Evolutionary conservation across 108 stramenopile species (phyloP), one percentile per base, ranked within the genome.

Genomic region (Pseudonitzschia multiseries): DNA sequence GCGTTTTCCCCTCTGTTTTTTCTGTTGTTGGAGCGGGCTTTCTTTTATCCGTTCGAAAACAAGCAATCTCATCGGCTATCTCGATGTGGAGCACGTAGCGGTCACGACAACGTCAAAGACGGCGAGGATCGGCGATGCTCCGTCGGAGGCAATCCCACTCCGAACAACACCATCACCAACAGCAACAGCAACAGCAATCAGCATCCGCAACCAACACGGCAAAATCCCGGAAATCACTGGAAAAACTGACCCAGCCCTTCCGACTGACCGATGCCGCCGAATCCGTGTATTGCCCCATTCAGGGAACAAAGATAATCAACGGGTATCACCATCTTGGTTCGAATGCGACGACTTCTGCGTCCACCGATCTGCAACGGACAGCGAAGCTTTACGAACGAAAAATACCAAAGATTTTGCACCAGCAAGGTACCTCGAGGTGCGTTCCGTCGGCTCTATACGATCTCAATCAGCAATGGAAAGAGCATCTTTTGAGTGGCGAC

Each of bases 1-100:
- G 42, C 31, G 60, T 50, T 52, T 32, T 15, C 53, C 59, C 73
- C 79, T 79, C 65, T 79, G 74, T 32, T 32, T 65, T 77, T 79
- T 79, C 4, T 70, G 59, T 71, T 81, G 65, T 14, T 41, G 28
- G 10, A 44, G 20, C 52, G 81, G 74, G 27, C 79, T 71, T n/a
- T 28, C 57, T 27, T 27, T 27, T 59, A 26, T 27, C 57, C 57
- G 15, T 59, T 31, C 27, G 26, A 59, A 17, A 14, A 59, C 29
- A 54, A 32, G 54, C 15, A 66, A 52, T 57, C 40, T 74, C 8
- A 27, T 52, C 20, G 65, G 73, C 20, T 74, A 74, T 66, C 46
- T 74, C 40, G 65, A 74, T 57, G 73, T 74, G 1, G 32, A 74
- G 51, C 29, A 27, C 63, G 29, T 21, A 22, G 64, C 73, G 18